Conservation (phyloP, 768 basidiomycete species). For the Pisolithus sp. region DNA sequence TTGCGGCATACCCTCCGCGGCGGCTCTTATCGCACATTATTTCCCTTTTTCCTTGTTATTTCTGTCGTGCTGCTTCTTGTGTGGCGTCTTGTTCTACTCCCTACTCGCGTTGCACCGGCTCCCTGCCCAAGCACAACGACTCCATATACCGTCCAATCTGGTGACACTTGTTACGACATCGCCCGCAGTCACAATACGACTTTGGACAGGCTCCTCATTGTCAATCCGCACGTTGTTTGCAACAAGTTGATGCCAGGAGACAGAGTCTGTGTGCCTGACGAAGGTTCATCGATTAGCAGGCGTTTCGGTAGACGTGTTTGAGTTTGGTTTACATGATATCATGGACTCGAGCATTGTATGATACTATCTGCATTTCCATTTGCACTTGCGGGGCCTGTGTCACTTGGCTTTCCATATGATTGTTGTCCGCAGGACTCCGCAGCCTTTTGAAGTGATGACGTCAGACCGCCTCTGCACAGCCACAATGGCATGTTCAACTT, state of each 20-base stretch:
- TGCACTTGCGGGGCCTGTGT: too few relatives aligned
- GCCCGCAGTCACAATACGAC: conserved; percentile 41
- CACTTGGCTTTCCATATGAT: too few relatives aligned
- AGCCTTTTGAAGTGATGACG: conserved; percentile 13
- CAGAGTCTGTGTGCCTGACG: conserved; percentile 51
- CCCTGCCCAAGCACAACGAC: conserved; percentile 32
- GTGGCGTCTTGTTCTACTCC: conserved; percentile 50
- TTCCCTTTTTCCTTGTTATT: conserved; percentile 69
- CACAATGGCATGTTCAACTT: conserved; percentile 19
- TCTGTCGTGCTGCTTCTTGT: conserved; percentile 56
- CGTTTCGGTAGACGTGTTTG: conserved; percentile 14
- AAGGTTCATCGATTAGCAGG: conserved; percentile 28
- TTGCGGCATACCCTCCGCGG: conserved; percentile 28
- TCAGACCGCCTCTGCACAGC: conserved; percentile 11
- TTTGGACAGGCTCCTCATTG: conserved; percentile 44
- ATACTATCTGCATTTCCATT: conserved; percentile 6
- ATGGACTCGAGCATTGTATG: conserved; percentile 6
- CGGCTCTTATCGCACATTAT: conserved; percentile 53
- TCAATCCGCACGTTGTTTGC: conserved; percentile 51
- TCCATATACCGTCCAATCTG: conserved; percentile 46
- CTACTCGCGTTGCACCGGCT: conserved; percentile 20
- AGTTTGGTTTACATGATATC: neutral
- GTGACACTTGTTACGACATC: conserved; percentile 65
- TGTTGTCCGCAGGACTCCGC: too few relatives aligned
- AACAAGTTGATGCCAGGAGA: conserved; percentile 54